phyloP scores from a whole-genome alignment of 1,284 basidiomycete genomes.

The Apiotrichum sp. region DNA sequence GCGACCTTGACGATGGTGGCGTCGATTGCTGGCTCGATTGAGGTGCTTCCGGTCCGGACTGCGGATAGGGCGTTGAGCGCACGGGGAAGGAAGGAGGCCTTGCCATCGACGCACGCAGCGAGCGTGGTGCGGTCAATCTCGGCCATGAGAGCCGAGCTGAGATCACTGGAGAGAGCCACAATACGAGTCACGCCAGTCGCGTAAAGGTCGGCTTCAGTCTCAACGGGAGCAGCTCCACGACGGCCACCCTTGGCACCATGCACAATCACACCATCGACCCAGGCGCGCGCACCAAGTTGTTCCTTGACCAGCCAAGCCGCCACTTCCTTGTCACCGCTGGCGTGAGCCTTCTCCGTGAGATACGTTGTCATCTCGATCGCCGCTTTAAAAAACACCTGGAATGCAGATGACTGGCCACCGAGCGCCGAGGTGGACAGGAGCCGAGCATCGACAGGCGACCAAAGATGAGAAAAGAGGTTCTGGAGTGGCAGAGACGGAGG shows the following conservation, averaged over 20 bases:
- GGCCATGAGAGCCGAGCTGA: conserved; percentile 67
- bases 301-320: conserved; percentile 32
- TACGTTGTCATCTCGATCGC: conserved; percentile 30
- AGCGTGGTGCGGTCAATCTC: conserved; percentile 59
- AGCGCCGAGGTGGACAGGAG: conserved; percentile 39
- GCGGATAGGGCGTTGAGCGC: conserved; percentile 8
- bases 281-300: conserved; percentile 29
- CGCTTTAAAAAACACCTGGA: conserved; percentile 37
- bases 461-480: conserved; percentile 40
- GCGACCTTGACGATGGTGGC: conserved; percentile 14
- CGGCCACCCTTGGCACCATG: conserved; percentile 33
- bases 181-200: conserved; percentile 24
- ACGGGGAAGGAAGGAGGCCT: conserved; percentile 16
- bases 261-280: conserved; percentile 37
- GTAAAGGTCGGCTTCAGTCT: conserved; percentile 32
- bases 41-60: not conserved
- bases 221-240: conserved; percentile 14
- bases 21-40: conserved; percentile 4
- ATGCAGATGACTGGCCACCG: conserved; percentile 32
- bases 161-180: conserved; percentile 50
- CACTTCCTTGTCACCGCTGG: conserved; percentile 9
- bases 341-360: conserved; percentile 21
- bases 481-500: conserved; percentile 22
- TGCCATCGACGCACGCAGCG: conserved; percentile 38
- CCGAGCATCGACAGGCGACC: conserved; percentile 41